Evolutionary conservation across 2,329 filamentous ascomycete genomes (phyloP).

Genomic region (Cyphellophora europaea): DNA sequence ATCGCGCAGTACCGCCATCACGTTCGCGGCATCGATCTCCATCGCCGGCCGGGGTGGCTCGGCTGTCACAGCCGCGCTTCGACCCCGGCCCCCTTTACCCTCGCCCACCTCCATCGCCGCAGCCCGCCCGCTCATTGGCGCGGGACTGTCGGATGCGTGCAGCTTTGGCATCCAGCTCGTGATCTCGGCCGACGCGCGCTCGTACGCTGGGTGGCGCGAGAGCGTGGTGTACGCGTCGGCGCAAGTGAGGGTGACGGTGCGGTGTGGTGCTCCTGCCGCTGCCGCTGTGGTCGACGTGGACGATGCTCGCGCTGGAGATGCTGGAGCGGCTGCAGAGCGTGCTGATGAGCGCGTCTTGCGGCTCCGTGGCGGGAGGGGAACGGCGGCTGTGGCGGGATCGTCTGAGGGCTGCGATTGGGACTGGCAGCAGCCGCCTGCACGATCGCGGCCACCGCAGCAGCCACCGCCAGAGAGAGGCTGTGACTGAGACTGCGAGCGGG

Average conservation of each 20-base stretch:
- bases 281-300: constrained; percentile 21
- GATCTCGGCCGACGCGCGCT: constrained; percentile 63
- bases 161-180: constrained; percentile 68
- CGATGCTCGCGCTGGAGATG: constrained; percentile 18
- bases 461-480: constrained; percentile 30
- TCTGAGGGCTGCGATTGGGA: constrained; percentile 6
- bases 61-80: constrained; percentile 17
- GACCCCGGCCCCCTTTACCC: constrained; percentile 4
- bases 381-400: constrained; percentile 12
- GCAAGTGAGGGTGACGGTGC: constrained; percentile 54
- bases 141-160: constrained; percentile 39
- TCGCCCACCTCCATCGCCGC: constrained; percentile 4
- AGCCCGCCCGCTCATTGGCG: constrained; percentile 3
- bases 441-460: constrained; percentile 54
- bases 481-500: constrained; percentile 18
- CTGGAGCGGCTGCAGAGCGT: constrained; percentile 15
- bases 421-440: constrained; percentile 53
- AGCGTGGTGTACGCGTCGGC: constrained; percentile 72
- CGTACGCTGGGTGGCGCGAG: constrained; percentile 66
- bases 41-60: constrained; percentile 48
- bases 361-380: constrained; percentile 11
- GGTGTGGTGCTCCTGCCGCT: constrained; percentile 12
- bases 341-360: constrained; percentile 19
- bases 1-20: constrained; percentile 75
- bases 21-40: constrained; percentile 73